phyloP scores from a whole-genome alignment of 768 basidiomycete genomes.

The Mycena crocata region DNA sequence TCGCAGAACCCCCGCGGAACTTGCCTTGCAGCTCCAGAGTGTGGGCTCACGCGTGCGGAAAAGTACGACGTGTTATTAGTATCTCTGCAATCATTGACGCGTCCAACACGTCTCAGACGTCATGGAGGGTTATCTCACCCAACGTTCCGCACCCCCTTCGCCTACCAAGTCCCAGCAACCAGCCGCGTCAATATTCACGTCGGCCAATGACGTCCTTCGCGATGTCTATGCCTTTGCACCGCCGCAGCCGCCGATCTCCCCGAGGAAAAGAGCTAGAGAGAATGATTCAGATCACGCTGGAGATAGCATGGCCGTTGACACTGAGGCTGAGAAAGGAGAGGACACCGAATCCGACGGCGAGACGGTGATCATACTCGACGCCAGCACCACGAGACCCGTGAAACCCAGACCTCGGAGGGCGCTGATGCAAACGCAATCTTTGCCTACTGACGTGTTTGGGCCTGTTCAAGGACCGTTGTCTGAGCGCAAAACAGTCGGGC shows the following conservation, averaged over 20 bases:
- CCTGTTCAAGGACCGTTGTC: slow-evolving; percentile 5
- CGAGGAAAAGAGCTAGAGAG: slow-evolving; percentile 52
- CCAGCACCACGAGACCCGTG: slow-evolving; percentile 43
- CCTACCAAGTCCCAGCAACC: slow-evolving; percentile 55
- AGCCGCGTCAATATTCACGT: slow-evolving; percentile 60
- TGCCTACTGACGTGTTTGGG: slow-evolving; percentile 43
- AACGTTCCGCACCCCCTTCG: slow-evolving; percentile 43
- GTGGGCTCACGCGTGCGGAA: slow-evolving; percentile 70
- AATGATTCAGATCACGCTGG: slow-evolving; percentile 40
- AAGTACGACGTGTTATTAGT: slow-evolving; percentile 53
- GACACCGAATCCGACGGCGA: slow-evolving; percentile 34
- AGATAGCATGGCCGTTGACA: slow-evolving; percentile 44
- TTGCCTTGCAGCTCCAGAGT: slow-evolving; percentile 65
- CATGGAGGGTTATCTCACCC: slow-evolving; percentile 65
- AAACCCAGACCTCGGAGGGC: slow-evolving; percentile 52
- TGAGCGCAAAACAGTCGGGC: not conserved
- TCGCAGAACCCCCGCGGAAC: slow-evolving; percentile 58
- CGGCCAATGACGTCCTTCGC: slow-evolving; percentile 67
- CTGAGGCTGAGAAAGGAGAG: slow-evolving; percentile 29
- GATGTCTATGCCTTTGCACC: slow-evolving; percentile 51
- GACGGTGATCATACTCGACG: slow-evolving; percentile 23
- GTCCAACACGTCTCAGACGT: slow-evolving; percentile 60
- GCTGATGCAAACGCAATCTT: slow-evolving; percentile 50
- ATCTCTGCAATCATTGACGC: slow-evolving; percentile 34
- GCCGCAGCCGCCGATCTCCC: slow-evolving; percentile 29